phyloP scores from a whole-genome alignment of 345 rosid genomes.

The Cardamine resedifolia region DNA sequence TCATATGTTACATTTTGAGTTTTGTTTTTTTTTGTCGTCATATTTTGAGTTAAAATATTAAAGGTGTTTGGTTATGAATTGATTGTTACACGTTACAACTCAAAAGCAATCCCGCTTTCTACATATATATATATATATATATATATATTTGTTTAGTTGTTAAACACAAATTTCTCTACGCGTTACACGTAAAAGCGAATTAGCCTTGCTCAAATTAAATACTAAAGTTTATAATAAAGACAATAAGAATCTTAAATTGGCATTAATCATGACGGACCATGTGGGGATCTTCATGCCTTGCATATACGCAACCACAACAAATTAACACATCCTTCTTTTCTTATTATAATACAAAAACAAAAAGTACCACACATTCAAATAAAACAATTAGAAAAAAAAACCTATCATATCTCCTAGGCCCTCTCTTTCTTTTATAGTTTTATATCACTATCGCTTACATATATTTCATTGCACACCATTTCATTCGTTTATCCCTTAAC shows the following conservation, averaged over 20 bases:
- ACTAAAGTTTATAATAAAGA: slow-evolving; percentile 5
- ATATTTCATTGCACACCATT: slow-evolving; percentile 27
- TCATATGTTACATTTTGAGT: background rate
- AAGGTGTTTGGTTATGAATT: slow-evolving; percentile 11
- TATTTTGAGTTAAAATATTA: background rate
- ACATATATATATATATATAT: background rate
- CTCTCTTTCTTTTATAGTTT: background rate
- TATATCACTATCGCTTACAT: slow-evolving; percentile 20
- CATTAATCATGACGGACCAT: slow-evolving; percentile 38
- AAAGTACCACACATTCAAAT: slow-evolving; percentile 5
- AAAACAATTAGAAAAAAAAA: background rate
- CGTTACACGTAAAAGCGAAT: slow-evolving; percentile 30
- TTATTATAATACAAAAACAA: slow-evolving; percentile 5
- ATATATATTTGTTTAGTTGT: slow-evolving; percentile 9
- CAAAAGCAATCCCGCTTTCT: slow-evolving; percentile 25
- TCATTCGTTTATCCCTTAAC: no score
- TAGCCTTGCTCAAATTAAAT: slow-evolving; percentile 6
- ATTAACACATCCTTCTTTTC: slow-evolving; percentile 26
- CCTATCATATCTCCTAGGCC: slow-evolving; percentile 3
- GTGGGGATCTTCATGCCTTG: slow-evolving; percentile 37
- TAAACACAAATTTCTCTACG: background rate
- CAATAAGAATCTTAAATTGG: slow-evolving; percentile 31
- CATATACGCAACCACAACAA: slow-evolving; percentile 29
- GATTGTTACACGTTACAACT: slow-evolving; percentile 28
- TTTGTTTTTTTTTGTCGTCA: no score